Evolutionary conservation across 768 basidiomycete species (phyloP), one percentile per base, ranked within the genome.

Genomic region (Calocybe indica): DNA sequence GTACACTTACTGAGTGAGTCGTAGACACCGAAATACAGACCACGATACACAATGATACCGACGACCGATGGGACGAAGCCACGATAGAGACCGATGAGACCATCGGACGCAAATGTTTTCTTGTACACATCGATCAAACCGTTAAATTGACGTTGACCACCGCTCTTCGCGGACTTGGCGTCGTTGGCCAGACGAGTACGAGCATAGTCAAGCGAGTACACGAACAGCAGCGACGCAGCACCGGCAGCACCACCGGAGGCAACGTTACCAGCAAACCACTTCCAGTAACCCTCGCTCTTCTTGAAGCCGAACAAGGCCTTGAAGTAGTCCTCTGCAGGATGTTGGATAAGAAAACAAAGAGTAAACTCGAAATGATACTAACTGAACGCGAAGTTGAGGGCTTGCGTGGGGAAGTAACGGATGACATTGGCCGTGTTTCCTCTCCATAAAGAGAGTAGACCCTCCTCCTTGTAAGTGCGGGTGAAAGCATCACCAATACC

Each of bases 401-500:
- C 96, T 71, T 99, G 95, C 49, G 96, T 99, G 45, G 96, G 96
- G 92, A 99, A 99, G 88, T 99, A 99, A 68, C 96, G 94, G 76
- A 99, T 96, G 74, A 99, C 96, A 75, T 99, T 99, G 82, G 96
- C 95, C 50, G 95, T 98, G 85, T 99, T 99, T 71, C 96, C 96
- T 75, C 96, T 78, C 96, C 96, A 98, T 63, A 99, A 77, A 14
- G 96, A 88, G 53, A 92, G 78, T 45, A 96, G 73, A 69, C 96
- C 96, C 79, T 99, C 96, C 11, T 97, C 95, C 57, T 69, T 73
- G 80, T 94, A 95, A 50, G 94, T 97, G 56, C 96, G 90, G 53
- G 56, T 36, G 66, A 96, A 96, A 59, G 94, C 96, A 73, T 98
- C 96, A 49, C 63, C 70, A 58, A 99, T 78, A 64, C 96, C 96